Evolutionary conservation across 306 rosid genomes (phyloP), one percentile per base, ranked within the genome.

Genomic region (Medicago ruthenica): DNA sequence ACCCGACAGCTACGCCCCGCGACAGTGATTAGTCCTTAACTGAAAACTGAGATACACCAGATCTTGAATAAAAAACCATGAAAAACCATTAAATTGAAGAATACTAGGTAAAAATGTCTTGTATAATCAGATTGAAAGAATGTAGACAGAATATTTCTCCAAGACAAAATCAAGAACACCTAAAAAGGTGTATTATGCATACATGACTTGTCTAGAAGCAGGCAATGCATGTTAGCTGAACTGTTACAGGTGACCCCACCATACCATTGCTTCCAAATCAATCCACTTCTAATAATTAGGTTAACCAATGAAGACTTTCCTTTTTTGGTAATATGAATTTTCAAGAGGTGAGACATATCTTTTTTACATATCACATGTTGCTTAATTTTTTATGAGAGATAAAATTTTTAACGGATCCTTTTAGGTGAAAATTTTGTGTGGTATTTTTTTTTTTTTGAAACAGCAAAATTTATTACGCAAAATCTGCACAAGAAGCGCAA

Each of bases 161-260:
- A 12, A n/a, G 54, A 50, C 14, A 83, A 65, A 75, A 75, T 76
- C 71, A 76, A 65, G 17, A 51, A 75, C 62, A 65, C 81, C 81
- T 70, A 75, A 48, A 70, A 57, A 22, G 36, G 16, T 10, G 16
- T 22, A 58, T 22, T 57, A 57, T 48, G 6, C 63, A 57, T 57
- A 55, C 62, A 55, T 57, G 36, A 21, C 36, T 57, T 57, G 63
- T 55, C 62, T 20, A 20, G 34, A 21, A 21, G 6, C 36, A 31
- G 36, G 36, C 36, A 50, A 34, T 17, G 81, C 81, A 79, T 70
- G 83, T 71, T 83, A 75, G 78, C 67, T 54, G 13, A 20, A 83
- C 64, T 10, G 66, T 70, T 79, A 22, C 65, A 18, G 54, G 47
- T 57, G 81, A 48, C 82, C 79, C 87, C 36, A 79, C 81, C 84